Base-by-base conservation (phyloP, 192 early-diverging fungal genomes). In the Tieghemiomyces parasiticus region DNA sequence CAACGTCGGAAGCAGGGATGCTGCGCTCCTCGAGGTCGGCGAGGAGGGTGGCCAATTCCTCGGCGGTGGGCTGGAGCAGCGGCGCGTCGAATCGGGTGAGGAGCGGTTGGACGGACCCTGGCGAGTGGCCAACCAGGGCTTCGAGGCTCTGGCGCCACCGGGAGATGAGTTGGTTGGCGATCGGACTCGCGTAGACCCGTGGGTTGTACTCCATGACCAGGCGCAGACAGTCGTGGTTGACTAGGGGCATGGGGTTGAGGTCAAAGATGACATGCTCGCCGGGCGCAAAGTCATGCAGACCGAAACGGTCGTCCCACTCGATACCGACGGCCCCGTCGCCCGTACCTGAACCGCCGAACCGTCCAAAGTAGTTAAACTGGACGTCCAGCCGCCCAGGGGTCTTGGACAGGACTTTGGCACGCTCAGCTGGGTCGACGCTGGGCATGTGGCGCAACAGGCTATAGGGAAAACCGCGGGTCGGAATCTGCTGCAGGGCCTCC, bases 281-380 rank as follows among this genome's bases (percentile, higher is more conserved):
- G 22, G 35, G 9, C 2, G 55, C 32, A 35, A 58, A 35, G n/a
- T 58, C 55, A 25, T 58, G 55, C 35, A 35, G 32, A 19, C 55
- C 55, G n/a, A 35, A 35, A 3, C n/a, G 26, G 14, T 58, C 35
- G 4, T 30, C 34, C 55, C 55, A 58, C 4, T 58, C 55, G 6
- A 58, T 58, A 10, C 33, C 6, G 0, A 35, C 3, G 2, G 26
- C 9, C 2, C 20, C 32, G 20, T 38, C 30, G 29, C 20, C 19
- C 16, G 6, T 22, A 12, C 28, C 20, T 1, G 13, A 4, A 14
- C n/a, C 20, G 19, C 16, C 35, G 33, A 58, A 38, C 14, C 55
- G 32, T 24, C 55, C 55, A 35, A 58, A 58, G 55, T 58, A 58
- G 55, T 58, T 58, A 31, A 58, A 58, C 35, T 35, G 55, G 2